Percentiles rank a stretch among this genome's conserved stretches.
These are phyloP conservation scores for Leptomonas seymouri DNA, from an alignment of 208 protist species.

Conservation along the genomic window DNA sequence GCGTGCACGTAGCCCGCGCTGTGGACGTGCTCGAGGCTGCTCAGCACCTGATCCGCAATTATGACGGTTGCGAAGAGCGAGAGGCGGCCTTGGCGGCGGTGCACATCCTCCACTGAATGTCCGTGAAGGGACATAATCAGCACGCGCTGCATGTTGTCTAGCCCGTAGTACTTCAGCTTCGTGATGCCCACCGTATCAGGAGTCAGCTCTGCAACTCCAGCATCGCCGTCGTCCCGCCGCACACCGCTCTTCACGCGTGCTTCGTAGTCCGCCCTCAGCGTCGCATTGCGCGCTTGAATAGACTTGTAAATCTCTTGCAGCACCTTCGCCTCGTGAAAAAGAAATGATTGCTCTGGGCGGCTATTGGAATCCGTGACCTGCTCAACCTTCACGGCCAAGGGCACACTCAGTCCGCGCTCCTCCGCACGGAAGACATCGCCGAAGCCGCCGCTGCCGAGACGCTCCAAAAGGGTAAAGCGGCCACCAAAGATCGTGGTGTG, in stretches of 20 bases:
- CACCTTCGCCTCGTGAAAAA: conserved; percentile 97
- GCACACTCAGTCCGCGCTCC: conserved; percentile 34
- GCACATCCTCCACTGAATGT: conserved; percentile 95
- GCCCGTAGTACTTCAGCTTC: conserved; percentile 95
- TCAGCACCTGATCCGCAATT: conserved; percentile 96
- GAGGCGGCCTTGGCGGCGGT: conserved; percentile 86
- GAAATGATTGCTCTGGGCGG: conserved; percentile 88
- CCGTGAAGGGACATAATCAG: conserved; percentile 99
- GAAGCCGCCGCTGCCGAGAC: conserved; percentile 97
- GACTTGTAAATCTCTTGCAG: conserved; percentile 76
- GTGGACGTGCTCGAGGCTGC: conserved; percentile 95
- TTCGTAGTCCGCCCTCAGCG: conserved; percentile 6
- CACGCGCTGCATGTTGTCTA: conserved; percentile 97
- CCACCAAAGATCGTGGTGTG: conserved; percentile 43
- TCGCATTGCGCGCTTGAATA: conserved; percentile 16
- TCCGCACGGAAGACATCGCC: conserved; percentile 96
- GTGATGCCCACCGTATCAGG: conserved; percentile 79
- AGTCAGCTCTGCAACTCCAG: not conserved
- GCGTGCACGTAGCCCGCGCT: conserved; percentile 77
- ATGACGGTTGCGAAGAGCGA: conserved; percentile 98
- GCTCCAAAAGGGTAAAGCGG: conserved; percentile 50
- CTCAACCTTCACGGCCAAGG: conserved; percentile 64
- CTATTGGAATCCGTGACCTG: conserved; percentile 39
- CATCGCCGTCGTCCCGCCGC: conserved; percentile 1
- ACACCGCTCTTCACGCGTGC: not conserved